A percentile compares a stretch with the other conserved stretches of the same genome.
Conservation (phyloP, 495 filamentous ascomycete species). For the Xylaria telfairii region DNA sequence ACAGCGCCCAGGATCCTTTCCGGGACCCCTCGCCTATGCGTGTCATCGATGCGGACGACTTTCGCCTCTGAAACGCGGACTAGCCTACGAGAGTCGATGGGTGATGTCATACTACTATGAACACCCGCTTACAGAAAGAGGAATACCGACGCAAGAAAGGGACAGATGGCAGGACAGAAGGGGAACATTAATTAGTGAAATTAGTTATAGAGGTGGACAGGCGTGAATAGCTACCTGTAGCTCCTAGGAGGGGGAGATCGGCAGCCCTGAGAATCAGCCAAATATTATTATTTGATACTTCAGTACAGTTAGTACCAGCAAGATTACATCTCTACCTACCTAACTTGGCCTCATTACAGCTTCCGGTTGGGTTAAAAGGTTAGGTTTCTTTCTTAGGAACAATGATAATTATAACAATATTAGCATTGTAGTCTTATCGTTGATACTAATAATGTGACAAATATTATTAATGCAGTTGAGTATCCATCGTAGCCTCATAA, state of each 20-base stretch:
- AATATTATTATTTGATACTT: neutral
- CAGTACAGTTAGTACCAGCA: neutral
- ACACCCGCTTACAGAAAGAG: too few relatives aligned
- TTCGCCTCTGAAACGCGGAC: slow-evolving; percentile 2
- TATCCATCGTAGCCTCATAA: neutral
- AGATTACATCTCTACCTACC: neutral
- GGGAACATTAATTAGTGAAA: neutral
- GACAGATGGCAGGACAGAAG: neutral
- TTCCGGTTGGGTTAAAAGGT: too few relatives aligned
- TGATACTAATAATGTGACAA: too few relatives aligned
- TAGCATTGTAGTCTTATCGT: neutral
- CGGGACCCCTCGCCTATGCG: slow-evolving; percentile 20
- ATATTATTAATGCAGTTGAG: neutral
- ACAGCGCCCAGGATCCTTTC: slow-evolving; percentile 21
- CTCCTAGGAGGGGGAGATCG: neutral
- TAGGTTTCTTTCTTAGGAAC: neutral
- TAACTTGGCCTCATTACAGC: too few relatives aligned
- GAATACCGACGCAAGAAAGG: too few relatives aligned
- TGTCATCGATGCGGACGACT: slow-evolving; percentile 15
- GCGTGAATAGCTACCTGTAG: neutral
- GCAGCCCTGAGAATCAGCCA: neutral
- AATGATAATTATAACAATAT: neutral
- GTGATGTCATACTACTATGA: neutral
- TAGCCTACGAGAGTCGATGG: too few relatives aligned
- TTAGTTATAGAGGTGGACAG: neutral